Conservation (phyloP, 495 filamentous ascomycete genomes). For the Endocarpon pusillum region DNA sequence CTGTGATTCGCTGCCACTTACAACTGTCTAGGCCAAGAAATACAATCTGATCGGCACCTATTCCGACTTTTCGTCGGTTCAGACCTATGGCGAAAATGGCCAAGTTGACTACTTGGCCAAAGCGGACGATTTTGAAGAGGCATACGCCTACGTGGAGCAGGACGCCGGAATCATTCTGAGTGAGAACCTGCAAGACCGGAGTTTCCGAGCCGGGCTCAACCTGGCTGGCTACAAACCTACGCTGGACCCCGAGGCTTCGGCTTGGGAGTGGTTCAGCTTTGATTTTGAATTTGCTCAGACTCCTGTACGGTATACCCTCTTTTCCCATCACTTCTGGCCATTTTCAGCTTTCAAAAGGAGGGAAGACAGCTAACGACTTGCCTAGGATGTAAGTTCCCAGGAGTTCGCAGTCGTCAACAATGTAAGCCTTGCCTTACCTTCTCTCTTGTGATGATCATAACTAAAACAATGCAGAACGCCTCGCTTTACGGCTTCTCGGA, state of each 20-base stretch:
- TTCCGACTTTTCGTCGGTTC: constrained; percentile 42
- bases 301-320: no score
- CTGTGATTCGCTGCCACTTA: not conserved
- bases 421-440: constrained; percentile 3
- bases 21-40: constrained; percentile 39
- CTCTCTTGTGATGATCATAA: not conserved
- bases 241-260: constrained; percentile 38
- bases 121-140: constrained; percentile 33
- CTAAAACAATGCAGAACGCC: constrained; percentile 16
- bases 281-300: constrained; percentile 39
- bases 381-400: constrained; percentile 28
- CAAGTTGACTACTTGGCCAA: constrained; percentile 31
- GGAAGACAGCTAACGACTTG: no score
- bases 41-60: constrained; percentile 43
- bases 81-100: constrained; percentile 42
- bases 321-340: no score
- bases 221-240: constrained; percentile 49
- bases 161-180: constrained; percentile 40
- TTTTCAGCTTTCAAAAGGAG: no score
- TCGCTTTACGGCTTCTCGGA: constrained; percentile 34
- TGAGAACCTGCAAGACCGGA: constrained; percentile 46
- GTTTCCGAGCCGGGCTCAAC: constrained; percentile 38
- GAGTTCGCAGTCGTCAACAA: constrained; percentile 25
- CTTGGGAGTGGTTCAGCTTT: constrained; percentile 48
- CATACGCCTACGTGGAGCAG: constrained; percentile 30